Evolutionary conservation across 2,329 filamentous ascomycete genomes (phyloP), one percentile per base, ranked within the genome.

Genomic region (Trichoderma oligosporum): DNA sequence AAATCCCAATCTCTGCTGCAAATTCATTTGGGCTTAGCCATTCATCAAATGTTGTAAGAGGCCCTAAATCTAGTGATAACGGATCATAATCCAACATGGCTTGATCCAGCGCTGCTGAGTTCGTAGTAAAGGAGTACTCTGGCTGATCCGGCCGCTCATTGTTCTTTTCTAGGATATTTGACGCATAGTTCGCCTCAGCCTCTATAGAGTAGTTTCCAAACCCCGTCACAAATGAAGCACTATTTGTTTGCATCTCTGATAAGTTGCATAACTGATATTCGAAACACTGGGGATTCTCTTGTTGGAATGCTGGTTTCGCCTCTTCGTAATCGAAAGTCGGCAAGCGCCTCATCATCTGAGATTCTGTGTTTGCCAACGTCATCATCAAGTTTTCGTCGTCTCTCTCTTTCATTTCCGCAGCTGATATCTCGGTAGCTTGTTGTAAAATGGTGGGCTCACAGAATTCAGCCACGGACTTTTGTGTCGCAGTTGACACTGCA

Each of bases 31-130:
- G 24, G 41, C 20, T 58, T 38, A 61, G 56, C 63, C 62, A 66
- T n/a, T 66, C 53, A 27, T 64, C 57, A 24, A 64, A 45, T 33
- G 59, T 61, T 12, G 57, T 45, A 44, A 65, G 61, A 18, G 31
- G 48, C 18, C 27, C 38, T 33, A 58, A 57, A 39, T 62, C 55
- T 9, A 51, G 27, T n/a, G 22, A 16, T 20, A 22, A 18, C 5
- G 35, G 20, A 9, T 45, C 33, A 9, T 33, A 6, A 29, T 38
- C 31, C 18, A 27, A 12, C 7, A n/a, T 27, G 18, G 29, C 16
- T 4, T 24, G 20, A 38, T 38, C 16, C 7, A 4, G 14, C 4
- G 31, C 1, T 16, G 11, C 16, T 12, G 33, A 6, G 1, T 46
- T 31, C 12, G 29, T 9, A 8, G 20, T 14, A 35, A 12, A 22